Percentiles rank a stretch among this genome's conserved stretches.
Conservation (phyloP, 805 yeast species). For the Ogataea naganishii region DNA sequence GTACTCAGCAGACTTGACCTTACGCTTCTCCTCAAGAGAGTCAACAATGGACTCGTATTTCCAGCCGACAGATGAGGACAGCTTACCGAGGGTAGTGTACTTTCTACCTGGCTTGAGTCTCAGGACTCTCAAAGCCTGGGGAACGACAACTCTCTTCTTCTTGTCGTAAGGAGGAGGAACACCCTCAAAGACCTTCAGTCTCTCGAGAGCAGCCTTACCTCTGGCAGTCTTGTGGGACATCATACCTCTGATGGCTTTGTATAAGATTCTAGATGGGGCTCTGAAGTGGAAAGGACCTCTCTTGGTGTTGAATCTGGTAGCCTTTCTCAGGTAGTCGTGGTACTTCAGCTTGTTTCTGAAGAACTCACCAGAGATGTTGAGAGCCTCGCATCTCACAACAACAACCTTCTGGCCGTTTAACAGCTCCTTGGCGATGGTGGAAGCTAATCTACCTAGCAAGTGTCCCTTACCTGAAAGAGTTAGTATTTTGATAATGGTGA, state of each 20-base stretch:
- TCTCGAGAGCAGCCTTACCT: slow-evolving; percentile 99
- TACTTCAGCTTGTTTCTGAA: slow-evolving; percentile 99
- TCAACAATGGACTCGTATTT: slow-evolving; percentile 98
- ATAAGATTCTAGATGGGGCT: slow-evolving; percentile 99
- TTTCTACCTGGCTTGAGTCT: slow-evolving; percentile 99
- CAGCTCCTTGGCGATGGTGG: slow-evolving; percentile 96
- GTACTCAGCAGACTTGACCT: slow-evolving; percentile 97
- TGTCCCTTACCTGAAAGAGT: slow-evolving; percentile 77
- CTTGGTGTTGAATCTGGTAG: slow-evolving; percentile 96
- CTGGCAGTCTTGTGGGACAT: slow-evolving; percentile 99
- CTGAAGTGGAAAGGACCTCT: slow-evolving; percentile 99
- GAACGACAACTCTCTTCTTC: slow-evolving; percentile 99
- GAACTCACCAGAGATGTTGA: slow-evolving; percentile 99
- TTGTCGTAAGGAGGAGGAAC: slow-evolving; percentile 99
- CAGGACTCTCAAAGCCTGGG: slow-evolving; percentile 98
- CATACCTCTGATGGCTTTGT: slow-evolving; percentile 99
- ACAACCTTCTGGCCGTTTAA: slow-evolving; percentile 97
- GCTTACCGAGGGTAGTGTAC: slow-evolving; percentile 96
- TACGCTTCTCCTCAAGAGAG: slow-evolving; percentile 98
- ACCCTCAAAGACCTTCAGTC: slow-evolving; percentile 99
- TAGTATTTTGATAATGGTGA: slow-evolving; percentile 1
- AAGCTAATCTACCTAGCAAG: slow-evolving; percentile 99
- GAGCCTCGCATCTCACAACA: slow-evolving; percentile 94
- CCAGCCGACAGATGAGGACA: slow-evolving; percentile 98
- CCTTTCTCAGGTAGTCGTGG: slow-evolving; percentile 99